These are phyloP conservation scores for Volvox carteri DNA, from an alignment of 163 green algal genomes.

Conservation along the genomic window DNA sequence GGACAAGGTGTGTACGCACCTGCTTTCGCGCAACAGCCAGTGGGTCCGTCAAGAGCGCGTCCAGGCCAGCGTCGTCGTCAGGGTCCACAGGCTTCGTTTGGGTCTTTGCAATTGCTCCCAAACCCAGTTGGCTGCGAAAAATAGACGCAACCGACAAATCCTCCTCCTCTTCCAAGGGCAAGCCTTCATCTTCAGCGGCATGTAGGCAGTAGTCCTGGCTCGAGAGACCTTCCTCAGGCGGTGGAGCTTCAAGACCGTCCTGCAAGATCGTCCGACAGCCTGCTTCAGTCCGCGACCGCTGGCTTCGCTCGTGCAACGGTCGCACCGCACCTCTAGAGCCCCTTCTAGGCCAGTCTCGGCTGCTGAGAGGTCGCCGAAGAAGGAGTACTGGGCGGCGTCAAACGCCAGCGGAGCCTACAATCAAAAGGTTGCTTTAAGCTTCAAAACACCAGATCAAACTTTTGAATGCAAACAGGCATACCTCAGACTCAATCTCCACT, in stretches of 20 bases:
- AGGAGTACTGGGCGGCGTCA: conserved; percentile 66
- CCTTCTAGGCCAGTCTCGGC: conserved; percentile 55
- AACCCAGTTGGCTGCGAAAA: conserved; percentile 54
- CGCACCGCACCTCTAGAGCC: conserved; percentile 57
- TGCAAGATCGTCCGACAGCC: conserved; percentile 58
- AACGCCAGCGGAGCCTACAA: conserved; percentile 36
- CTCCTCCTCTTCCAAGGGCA: conserved; percentile 47
- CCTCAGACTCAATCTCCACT: conserved; percentile 44
- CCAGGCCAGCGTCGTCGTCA: conserved; percentile 44
- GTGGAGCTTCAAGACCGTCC: conserved; percentile 80
- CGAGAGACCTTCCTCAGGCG: conserved; percentile 68
- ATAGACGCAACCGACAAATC: conserved; percentile 67
- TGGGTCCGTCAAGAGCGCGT: conserved; percentile 45
- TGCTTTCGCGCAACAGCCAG: conserved; percentile 38
- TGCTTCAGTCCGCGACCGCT: not conserved
- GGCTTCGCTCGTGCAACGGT: not conserved
- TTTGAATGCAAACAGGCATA: not conserved
- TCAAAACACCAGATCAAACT: not conserved
- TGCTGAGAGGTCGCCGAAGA: conserved; percentile 59
- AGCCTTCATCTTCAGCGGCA: conserved; percentile 35
- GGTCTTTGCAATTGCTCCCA: conserved; percentile 37
- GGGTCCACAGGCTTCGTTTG: not conserved
- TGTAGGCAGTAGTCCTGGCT: conserved; percentile 32
- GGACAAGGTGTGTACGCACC: no score
- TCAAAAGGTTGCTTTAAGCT: not conserved